Base-by-base conservation (phyloP, 192 early-diverging fungal genomes). In the Gigaspora rosea region DNA sequence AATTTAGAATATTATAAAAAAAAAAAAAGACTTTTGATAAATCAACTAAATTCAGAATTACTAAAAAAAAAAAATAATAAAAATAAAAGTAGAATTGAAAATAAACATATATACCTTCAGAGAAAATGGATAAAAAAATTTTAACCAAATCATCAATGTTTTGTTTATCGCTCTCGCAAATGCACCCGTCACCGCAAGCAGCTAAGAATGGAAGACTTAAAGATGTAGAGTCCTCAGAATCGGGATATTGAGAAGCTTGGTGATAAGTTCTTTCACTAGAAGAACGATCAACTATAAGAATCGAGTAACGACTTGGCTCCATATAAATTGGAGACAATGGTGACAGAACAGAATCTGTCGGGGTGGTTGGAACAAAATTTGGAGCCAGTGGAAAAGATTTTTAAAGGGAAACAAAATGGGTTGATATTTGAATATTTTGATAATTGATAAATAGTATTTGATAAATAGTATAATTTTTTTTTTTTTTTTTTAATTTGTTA, bases 291-390 rank as follows among this genome's bases (percentile, higher is more conserved):
- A 75, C 73, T 20, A 75, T 48, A 20, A 75, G 35, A 63, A 75
- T 27, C 8, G 73, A 75, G 32, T 59, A 75, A 48, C 59, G 73
- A 75, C 59, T 61, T 75, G 73, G 73, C 20, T 75, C 73, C 73
- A 75, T 75, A 27, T 20, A 75, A 13, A 49, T 12, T 47, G 73
- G 59, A n/a, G 73, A 75, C 32, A 49, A 48, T 22, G 73, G 59
- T 47, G 73, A 75, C 59, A 75, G 59, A 61, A 75, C 11, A 22
- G 58, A 75, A 49, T 75, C 73, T 75, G 73, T 75, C 73, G 59
- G 61, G 1, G 73, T 61, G 27, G 59, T 32, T 48, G 58, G 46
- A 22, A 63, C 10, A 35, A 75, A 33, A 50, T 75, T 75, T 7
- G 59, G 58, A 75, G 73, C 73, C 73, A 75, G 59, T 49, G 66